Evolutionary conservation across 129 eudicot species (phyloP), one percentile per base, ranked within the genome.

Genomic region (Tagetes patula): DNA sequence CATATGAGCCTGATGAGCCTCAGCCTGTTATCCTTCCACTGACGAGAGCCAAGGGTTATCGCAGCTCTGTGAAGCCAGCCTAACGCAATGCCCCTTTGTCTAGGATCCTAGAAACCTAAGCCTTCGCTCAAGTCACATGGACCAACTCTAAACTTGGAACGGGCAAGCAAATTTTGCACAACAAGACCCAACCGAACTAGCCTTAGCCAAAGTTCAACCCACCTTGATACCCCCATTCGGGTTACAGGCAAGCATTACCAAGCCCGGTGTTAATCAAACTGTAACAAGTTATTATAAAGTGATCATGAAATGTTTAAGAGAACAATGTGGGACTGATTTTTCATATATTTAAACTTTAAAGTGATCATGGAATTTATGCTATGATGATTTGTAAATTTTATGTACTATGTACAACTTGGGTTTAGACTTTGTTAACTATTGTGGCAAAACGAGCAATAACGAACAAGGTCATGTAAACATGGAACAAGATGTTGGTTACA

Each of bases 1-100:
- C 5, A 9, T 3, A 20, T 34, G 48, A 49, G 20, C 11, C 56
- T 3, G 7, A 7, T 0, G 64, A 60, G 65, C 64, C 48, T 38
- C 31, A 56, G 50, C 71, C 37, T 8, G 81, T 77, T 20, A 77
- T 59, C 81, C 81, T 77, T 70, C 70, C 76, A 77, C 76, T 70
- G 71, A 53, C 0, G 1, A 6, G 81, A 77, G 65, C 63, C 46
- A 71, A 63, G 49, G 53, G 76, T 77, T 31, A 3, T 69, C 77
- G 68, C 67, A 49, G 73, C 77, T 71, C 82, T 78, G 72, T 70
- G 58, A 67, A 75, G 1, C 79, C 82, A 78, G 82, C 82, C 82
- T 78, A 50, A 78, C 82, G 76, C 72, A 58, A 1, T 70, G 54
- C 71, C 82, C 56, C 52, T 76, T 72, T 2, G 72, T 61, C 52